Evolutionary conservation across 345 rosid genomes (phyloP), one percentile per base, ranked within the genome.

Genomic region (Arabidopsis suecica): DNA sequence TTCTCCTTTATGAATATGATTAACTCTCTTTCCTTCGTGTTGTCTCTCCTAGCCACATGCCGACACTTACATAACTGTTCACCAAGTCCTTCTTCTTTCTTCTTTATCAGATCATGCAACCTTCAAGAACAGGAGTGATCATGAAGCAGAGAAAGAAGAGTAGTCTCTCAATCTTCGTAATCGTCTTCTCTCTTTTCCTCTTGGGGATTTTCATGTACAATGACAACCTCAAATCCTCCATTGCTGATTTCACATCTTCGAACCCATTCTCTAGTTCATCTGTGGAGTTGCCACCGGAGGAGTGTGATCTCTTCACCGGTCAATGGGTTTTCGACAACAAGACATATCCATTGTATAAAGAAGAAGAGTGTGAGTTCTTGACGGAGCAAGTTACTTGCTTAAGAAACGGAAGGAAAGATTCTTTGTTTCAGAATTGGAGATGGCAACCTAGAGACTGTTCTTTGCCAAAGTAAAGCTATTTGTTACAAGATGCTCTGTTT

Each of bases 401-500:
- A 80, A 89, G 93, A 81, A 95, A 93, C 61, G 99, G 98, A 60
- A 90, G 99, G 65, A 82, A 87, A 73, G 91, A 95, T 74, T 88
- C 97, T 37, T 0, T 70, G 81, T 95, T 82, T 44, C 99, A 95
- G 87, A 88, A 83, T 5, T 95, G 99, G 99, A 93, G 85, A 84
- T 95, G 98, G 99, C 89, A 95, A 73, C 98, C 99, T 3, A 86
- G 80, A 72, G 89, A 89, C 62, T 95, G 99, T 62, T 84, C 91
- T 51, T 73, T 95, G 61, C 98, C 99, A 73, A 89, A 76, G 97
- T 93, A 76, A 65, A 18, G 51, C 54, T 55, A 14, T 0, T 38
- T 18, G 11, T 34, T 57, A 38, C 53, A 30, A 25, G 5, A 25
- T 56, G 5, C 3, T 63, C 32, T 70, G 49, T 32, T 61, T 54